Conservation (phyloP, 768 basidiomycete genomes). For the Tricholoma bakamatsutake region DNA sequence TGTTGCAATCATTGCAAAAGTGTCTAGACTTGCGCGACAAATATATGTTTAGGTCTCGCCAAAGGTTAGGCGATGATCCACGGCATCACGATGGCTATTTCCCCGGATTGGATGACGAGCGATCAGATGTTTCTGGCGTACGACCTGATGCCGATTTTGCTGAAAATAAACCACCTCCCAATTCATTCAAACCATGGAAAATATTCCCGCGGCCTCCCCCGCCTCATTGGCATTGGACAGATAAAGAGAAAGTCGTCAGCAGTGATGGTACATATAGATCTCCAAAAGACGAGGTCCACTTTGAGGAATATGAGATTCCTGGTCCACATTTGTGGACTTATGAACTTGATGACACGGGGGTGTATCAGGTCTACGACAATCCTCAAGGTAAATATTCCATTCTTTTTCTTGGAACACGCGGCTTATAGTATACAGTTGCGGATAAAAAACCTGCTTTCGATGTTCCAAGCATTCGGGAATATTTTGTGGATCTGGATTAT, state of each 20-base stretch:
- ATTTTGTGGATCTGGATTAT: conserved; percentile 93
- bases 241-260: conserved; percentile 41
- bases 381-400: conserved; percentile 24
- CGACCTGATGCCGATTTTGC: conserved; percentile 50
- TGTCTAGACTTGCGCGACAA: conserved; percentile 94
- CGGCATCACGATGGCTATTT: conserved; percentile 83
- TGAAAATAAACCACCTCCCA: conserved; percentile 17
- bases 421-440: conserved; percentile 8
- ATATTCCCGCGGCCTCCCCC: conserved; percentile 92
- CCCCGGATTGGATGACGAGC: conserved; percentile 55
- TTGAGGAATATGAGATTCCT: conserved; percentile 73
- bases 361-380: conserved; percentile 76
- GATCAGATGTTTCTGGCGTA: conserved; percentile 61
- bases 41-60: conserved; percentile 83
- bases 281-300: conserved; percentile 52
- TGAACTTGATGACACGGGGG: conserved; percentile 80
- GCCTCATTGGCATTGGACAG: conserved; percentile 91
- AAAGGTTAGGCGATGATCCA: conserved; percentile 93
- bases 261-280: conserved; percentile 26
- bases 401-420: background rate
- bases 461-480: conserved; percentile 85
- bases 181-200: conserved; percentile 61
- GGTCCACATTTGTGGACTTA: conserved; percentile 57
- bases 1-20: conserved; percentile 70
- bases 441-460: conserved; percentile 60